Percentiles rank a stretch among this genome's conserved stretches.
Evolutionary conservation across 768 basidiomycete species (phyloP).

Genomic region (Mycena filopes): DNA sequence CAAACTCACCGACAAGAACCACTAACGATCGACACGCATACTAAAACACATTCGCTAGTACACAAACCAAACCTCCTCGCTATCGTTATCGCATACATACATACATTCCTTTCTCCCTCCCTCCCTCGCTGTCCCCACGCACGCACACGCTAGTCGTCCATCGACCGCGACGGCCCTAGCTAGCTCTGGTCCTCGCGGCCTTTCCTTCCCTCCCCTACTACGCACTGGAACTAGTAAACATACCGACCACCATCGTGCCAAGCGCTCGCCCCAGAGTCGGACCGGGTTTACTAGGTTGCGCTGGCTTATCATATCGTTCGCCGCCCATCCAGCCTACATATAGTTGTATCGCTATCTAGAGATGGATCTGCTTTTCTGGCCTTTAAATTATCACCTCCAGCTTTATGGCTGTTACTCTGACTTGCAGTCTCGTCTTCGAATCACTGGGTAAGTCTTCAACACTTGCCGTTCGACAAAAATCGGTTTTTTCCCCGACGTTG

Average conservation of each 20-base stretch:
- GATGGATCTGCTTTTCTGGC: too few relatives aligned
- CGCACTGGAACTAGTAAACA: constrained; percentile 28
- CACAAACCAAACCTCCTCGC: constrained; percentile 7
- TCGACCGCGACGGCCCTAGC: constrained; percentile 13
- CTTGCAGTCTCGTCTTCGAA: too few relatives aligned
- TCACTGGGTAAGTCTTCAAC: too few relatives aligned
- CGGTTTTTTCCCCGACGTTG: too few relatives aligned
- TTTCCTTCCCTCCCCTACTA: background rate
- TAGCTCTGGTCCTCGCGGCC: constrained; percentile 8
- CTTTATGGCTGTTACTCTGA: too few relatives aligned
- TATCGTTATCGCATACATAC: background rate
- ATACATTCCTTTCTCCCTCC: constrained; percentile 1
- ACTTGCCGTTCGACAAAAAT: too few relatives aligned
- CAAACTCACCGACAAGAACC: background rate
- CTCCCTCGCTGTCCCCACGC: background rate
- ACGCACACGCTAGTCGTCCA: constrained; percentile 13
- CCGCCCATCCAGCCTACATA: background rate
- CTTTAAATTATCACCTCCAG: too few relatives aligned
- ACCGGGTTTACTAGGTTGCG: constrained; percentile 28
- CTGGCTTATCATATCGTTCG: constrained; percentile 3
- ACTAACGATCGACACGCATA: constrained; percentile 24
- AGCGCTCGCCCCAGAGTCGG: constrained; percentile 10
- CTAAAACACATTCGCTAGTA: constrained; percentile 11
- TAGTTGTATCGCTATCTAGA: background rate
- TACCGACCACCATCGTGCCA: constrained; percentile 13